Base-by-base conservation (phyloP, 176 grass and related monocot genomes). In the Carex littledalei region DNA sequence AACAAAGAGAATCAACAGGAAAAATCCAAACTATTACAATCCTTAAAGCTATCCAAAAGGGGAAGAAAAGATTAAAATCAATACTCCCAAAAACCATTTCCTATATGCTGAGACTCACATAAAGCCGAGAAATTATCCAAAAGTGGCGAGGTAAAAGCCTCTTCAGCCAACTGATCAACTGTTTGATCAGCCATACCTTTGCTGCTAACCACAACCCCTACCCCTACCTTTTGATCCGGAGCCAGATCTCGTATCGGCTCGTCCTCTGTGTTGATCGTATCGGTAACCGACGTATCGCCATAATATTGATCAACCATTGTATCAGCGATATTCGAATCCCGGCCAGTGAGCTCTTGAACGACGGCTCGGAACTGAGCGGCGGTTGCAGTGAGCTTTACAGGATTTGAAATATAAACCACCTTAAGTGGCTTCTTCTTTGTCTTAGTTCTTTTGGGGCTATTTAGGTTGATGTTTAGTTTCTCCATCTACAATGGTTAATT, bases 291-390 rank as follows among this genome's bases (percentile, higher is more conserved):
- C 3, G 81, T 55, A 34, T 59, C 43, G 1, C 26, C 39, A 52
- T 45, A 3, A 37, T 66, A 67, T 64, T 81, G 39, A 52, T 52
- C 81, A 31, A 41, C 63, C 60, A 52, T 66, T 9, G 21, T 66
- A 29, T 83, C 81, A 26, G 57, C n/a, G 21, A 83, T 66, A 13
- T 83, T 83, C 8, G 81, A 83, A 67, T 83, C 62, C 21, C 59
- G 90, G 78, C 94, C 94, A 60, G 94, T 97, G 86, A 97, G 88
- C 86, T 92, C 89, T 87, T 97, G 91, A 77, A 97, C 94, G 45
- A 91, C 59, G 57, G 88, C 83, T n/a, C 91, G 91, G 87, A 97
- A 97, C 1, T 89, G 88, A 17, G 82, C 90, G 35, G 17, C 86
- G 59, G 78, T 92, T 63, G 94, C 88, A 2, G 84, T 90, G 50